A percentile compares a stretch with the other conserved stretches of the same genome.
Evolutionary conservation across 176 grass and related monocot species (phyloP).

Genomic region (Paspalum vaginatum): DNA sequence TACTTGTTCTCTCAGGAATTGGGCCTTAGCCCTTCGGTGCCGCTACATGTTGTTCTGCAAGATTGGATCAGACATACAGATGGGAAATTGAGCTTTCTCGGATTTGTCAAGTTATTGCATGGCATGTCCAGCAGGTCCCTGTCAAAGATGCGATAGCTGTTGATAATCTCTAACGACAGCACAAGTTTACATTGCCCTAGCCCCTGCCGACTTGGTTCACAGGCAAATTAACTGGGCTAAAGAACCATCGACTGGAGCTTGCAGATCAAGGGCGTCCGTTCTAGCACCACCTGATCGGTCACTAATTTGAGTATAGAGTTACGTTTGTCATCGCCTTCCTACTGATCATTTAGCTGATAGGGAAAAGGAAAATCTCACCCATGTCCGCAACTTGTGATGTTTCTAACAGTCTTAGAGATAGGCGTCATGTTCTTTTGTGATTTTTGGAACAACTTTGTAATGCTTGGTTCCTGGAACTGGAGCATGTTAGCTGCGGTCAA

Average conservation of each 20-base stretch:
- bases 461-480: constrained; percentile 32
- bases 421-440: constrained; percentile 19
- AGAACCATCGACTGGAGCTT: constrained; percentile 18
- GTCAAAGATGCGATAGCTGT: constrained; percentile 69
- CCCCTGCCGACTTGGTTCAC: constrained; percentile 26
- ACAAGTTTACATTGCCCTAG: constrained; percentile 25
- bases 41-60: constrained; percentile 75
- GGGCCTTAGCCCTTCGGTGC: constrained; percentile 68
- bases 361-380: constrained; percentile 58
- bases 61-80: constrained; percentile 88
- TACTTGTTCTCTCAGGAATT: constrained; percentile 52
- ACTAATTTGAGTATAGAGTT: constrained; percentile 59
- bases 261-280: constrained; percentile 31
- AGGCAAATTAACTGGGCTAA: constrained; percentile 27
- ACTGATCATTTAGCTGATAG: constrained; percentile 47
- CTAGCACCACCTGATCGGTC: constrained; percentile 28
- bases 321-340: constrained; percentile 25
- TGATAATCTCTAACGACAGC: constrained; percentile 42
- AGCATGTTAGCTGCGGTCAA: constrained; percentile 17
- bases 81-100: constrained; percentile 81
- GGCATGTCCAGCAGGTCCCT: constrained; percentile 70
- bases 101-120: constrained; percentile 88
- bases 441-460: constrained; percentile 43
- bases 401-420: constrained; percentile 59
- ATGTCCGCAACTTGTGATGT: constrained; percentile 49